Conservation (phyloP, 495 filamentous ascomycete species). For the Melanomma pulvis-pyrius region DNA sequence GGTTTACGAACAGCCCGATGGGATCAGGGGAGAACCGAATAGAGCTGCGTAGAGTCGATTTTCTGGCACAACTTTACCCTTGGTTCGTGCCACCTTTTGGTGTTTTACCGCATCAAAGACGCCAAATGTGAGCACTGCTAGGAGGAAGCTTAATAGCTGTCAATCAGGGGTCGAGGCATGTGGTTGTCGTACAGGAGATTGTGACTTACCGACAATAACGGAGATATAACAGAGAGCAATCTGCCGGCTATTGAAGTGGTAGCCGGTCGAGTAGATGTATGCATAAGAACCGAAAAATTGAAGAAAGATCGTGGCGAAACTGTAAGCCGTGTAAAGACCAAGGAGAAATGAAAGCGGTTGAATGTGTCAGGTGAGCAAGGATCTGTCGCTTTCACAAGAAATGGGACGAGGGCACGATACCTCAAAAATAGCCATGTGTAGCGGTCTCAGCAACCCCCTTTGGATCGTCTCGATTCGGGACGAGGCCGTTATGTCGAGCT, state of each 20-base stretch:
- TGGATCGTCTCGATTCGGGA: background rate
- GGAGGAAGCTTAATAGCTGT: constrained; percentile 2
- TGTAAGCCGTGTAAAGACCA: constrained; percentile 7
- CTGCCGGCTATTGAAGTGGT: background rate
- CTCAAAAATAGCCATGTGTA: constrained; percentile 6
- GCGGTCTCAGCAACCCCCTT: constrained; percentile 3
- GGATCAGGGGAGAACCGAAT: constrained; percentile 63
- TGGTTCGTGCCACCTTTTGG: constrained; percentile 33
- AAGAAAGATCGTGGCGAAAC: constrained; percentile 10
- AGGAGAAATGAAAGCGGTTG: constrained; percentile 2
- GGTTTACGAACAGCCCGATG: constrained; percentile 33
- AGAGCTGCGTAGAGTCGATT: constrained; percentile 62
- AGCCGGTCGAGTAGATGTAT: background rate
- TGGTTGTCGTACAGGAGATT: background rate
- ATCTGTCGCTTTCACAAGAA: too few relatives aligned
- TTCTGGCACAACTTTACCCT: constrained; percentile 52
- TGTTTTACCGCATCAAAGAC: constrained; percentile 31
- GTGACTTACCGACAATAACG: constrained; percentile 1
- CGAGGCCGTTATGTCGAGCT: too few relatives aligned
- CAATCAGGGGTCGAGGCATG: too few relatives aligned
- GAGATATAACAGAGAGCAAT: background rate
- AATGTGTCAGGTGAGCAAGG: background rate
- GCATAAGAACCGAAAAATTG: background rate
- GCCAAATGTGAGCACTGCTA: constrained; percentile 5
- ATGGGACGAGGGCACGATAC: too few relatives aligned